Evolutionary conservation across 306 rosid genomes (phyloP).

Genomic region (Ochetophila trinervis): DNA sequence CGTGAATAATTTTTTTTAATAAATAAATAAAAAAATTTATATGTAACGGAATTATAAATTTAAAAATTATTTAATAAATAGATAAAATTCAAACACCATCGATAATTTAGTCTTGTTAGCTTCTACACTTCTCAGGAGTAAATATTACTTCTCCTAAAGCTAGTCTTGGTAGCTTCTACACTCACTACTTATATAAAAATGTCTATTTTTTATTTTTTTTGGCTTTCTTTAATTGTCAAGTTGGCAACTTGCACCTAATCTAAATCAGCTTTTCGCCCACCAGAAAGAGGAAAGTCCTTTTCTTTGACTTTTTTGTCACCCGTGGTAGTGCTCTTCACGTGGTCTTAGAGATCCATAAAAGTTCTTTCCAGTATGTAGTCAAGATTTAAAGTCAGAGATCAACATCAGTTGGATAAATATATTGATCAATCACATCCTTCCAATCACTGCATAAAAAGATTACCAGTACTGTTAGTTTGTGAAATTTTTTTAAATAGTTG

Average conservation of each 20-base stretch:
- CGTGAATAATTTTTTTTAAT: too few relatives aligned
- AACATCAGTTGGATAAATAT: neutral
- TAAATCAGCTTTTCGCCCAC: slow-evolving; percentile 25
- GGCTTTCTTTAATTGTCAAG: slow-evolving; percentile 24
- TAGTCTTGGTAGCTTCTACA: slow-evolving; percentile 30
- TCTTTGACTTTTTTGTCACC: slow-evolving; percentile 36
- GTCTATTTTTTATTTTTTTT: neutral
- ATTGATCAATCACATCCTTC: slow-evolving; percentile 14
- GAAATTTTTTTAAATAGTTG: too few relatives aligned
- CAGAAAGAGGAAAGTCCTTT: slow-evolving; percentile 29
- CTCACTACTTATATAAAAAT: slow-evolving; percentile 6
- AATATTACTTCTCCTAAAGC: slow-evolving; percentile 25
- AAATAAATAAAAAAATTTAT: too few relatives aligned
- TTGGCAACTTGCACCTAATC: slow-evolving; percentile 54
- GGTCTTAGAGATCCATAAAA: slow-evolving; percentile 11
- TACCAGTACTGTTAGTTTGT: too few relatives aligned
- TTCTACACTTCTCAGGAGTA: too few relatives aligned
- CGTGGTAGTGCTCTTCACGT: slow-evolving; percentile 45
- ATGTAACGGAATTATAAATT: too few relatives aligned
- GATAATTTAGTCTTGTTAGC: too few relatives aligned
- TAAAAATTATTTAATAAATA: too few relatives aligned
- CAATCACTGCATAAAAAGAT: slow-evolving; percentile 2
- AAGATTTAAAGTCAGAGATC: slow-evolving; percentile 20
- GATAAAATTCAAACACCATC: too few relatives aligned
- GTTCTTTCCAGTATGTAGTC: slow-evolving; percentile 10